These are phyloP conservation scores for Astrothelium macrocarpum DNA, from an alignment of 495 filamentous ascomycete genomes.

Conservation along the genomic window DNA sequence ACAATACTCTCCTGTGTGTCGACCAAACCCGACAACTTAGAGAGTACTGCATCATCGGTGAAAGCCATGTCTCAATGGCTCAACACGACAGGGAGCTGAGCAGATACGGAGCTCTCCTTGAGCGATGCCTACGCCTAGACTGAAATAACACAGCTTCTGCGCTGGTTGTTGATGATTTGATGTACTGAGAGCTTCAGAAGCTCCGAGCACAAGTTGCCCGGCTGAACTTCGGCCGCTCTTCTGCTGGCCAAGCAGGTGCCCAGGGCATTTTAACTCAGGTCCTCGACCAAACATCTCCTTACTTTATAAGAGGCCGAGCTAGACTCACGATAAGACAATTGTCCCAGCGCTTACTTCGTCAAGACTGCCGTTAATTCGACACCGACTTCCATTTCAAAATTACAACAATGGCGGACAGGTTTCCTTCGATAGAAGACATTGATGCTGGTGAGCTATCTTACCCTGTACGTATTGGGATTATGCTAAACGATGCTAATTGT, in stretches of 20 bases:
- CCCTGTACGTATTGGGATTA: background rate
- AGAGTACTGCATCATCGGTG: slow-evolving; percentile 82
- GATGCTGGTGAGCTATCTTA: slow-evolving; percentile 59
- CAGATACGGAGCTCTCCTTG: too few species aligned
- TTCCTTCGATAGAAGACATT: slow-evolving; percentile 94
- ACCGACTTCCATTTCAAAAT: background rate
- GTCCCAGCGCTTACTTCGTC: background rate
- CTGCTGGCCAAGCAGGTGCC: background rate
- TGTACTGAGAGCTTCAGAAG: background rate
- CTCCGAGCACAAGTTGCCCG: background rate
- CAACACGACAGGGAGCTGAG: too few species aligned
- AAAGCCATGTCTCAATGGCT: slow-evolving; percentile 59
- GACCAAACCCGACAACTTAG: slow-evolving; percentile 89
- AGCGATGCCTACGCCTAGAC: too few species aligned
- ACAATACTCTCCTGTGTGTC: slow-evolving; percentile 95
- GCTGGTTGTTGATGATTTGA: background rate
- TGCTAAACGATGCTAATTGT: background rate
- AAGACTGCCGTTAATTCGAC: background rate
- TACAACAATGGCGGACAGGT: slow-evolving; percentile 78
- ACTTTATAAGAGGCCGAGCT: background rate
- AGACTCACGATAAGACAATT: background rate
- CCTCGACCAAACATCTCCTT: background rate
- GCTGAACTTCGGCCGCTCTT: background rate
- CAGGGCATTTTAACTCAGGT: background rate
- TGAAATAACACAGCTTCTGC: too few species aligned